Conservation (phyloP, 495 filamentous ascomycete species). For the Jackrogersella minutella region DNA sequence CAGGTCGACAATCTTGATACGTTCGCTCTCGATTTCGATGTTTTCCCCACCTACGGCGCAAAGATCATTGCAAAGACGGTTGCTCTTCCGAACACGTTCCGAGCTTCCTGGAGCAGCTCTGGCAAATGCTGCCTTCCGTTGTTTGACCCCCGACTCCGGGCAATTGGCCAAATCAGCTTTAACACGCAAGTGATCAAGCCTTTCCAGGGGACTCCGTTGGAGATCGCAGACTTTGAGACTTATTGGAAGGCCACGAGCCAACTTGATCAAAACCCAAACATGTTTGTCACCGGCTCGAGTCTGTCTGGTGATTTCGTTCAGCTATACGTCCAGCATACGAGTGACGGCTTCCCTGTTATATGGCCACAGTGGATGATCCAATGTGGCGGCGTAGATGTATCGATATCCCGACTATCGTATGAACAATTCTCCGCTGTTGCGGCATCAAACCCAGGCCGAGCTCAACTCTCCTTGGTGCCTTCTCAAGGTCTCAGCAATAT, state of each 20-base stretch:
- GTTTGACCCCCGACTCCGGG: conserved; percentile 88
- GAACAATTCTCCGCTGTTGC: conserved; percentile 76
- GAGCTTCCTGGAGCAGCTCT: conserved; percentile 73
- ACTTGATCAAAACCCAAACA: conserved; percentile 79
- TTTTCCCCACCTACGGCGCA: conserved; percentile 96
- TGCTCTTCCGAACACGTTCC: conserved; percentile 85
- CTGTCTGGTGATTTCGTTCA: conserved; percentile 91
- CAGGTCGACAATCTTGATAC: conserved; percentile 92
- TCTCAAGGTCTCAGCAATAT: conserved; percentile 62
- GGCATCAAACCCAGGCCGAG: conserved; percentile 54
- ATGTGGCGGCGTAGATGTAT: conserved; percentile 80
- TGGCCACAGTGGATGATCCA: conserved; percentile 83
- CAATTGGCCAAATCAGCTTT: conserved; percentile 95
- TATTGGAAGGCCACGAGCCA: conserved; percentile 99
- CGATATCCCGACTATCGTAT: conserved; percentile 77
- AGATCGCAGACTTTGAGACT: conserved; percentile 97
- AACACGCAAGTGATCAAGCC: conserved; percentile 96
- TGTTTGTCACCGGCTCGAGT: conserved; percentile 93
- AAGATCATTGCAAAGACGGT: conserved; percentile 97
- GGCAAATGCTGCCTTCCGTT: conserved; percentile 85
- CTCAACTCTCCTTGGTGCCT: conserved; percentile 56
- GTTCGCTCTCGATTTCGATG: conserved; percentile 95
- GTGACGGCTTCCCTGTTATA: conserved; percentile 84
- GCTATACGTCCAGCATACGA: conserved; percentile 88
- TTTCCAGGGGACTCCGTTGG: conserved; percentile 89